Evolutionary conservation across 306 rosid species (phyloP), one percentile per base, ranked within the genome.

Genomic region (Corylus avellana): DNA sequence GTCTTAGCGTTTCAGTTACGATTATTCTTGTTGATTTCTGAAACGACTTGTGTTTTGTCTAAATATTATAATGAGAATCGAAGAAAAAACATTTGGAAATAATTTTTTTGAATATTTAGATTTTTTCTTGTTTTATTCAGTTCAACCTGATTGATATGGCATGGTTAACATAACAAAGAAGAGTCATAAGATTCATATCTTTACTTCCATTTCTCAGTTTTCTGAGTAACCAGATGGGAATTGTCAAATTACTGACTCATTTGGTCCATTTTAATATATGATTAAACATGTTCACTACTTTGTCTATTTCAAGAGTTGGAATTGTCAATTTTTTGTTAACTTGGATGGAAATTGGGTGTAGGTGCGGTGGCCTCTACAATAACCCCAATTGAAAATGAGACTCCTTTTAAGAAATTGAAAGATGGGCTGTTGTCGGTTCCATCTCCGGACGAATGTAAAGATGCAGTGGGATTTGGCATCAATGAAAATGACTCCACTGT

Each of bases 401-500:
- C 58, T 79, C 58, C 89, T 79, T 74, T 79, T 18, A 72, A 82
- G 82, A 90, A 74, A n/a, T 73, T 85, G 86, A 87, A 85, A 32
- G 78, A 82, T 14, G 90, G 86, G 69, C 20, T 88, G 22, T 37
- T 70, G 62, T 77, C 89, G 9, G 72, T 74, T 76, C 57, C 67
- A 0, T 82, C 95, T 35, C 56, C 79, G 0, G 79, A 80, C 50
- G 90, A 82, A 64, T 48, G 80, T 75, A 77, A 49, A 76, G 90
- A 76, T 53, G 72, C 77, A 48, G 80, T 16, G 2, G 14, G 35
- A 17, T 59, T 73, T 54, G 88, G 77, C 58, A 83, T 73, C 63
- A 77, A 80, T 77, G 88, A 50, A 49, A 84, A 71, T 61, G 96
- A 77, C 69, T 81, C 84, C 58, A 75, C 86, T 18, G 97, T 91